These are phyloP conservation scores for Sonneratia caseolaris DNA, from an alignment of 345 rosid species.

Conservation along the genomic window DNA sequence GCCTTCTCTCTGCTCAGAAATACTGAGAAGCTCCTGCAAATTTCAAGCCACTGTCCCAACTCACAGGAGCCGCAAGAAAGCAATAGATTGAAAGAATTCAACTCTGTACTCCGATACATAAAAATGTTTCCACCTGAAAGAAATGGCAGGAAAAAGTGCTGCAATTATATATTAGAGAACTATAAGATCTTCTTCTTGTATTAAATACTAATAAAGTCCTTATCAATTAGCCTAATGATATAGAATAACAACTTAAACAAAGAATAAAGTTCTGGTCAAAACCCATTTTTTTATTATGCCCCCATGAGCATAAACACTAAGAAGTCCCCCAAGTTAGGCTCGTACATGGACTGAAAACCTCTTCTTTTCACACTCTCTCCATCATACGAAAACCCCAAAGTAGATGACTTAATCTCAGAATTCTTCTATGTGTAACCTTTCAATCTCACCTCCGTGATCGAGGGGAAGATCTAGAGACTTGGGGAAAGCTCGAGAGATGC, in stretches of 20 bases:
- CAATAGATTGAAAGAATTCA: background rate
- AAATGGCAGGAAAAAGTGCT: background rate
- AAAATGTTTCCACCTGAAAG: background rate
- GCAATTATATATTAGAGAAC: slow-evolving; percentile 1
- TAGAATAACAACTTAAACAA: background rate
- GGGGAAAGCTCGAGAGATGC: background rate
- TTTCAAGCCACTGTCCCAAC: background rate
- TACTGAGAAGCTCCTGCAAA: background rate
- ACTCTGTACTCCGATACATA: background rate
- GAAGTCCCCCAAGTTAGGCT: background rate
- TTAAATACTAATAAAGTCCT: background rate
- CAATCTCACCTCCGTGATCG: background rate
- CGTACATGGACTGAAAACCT: background rate
- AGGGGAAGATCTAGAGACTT: background rate
- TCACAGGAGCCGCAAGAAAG: background rate
- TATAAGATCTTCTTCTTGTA: background rate
- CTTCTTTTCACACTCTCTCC: background rate
- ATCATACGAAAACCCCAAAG: background rate
- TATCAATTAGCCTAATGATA: background rate
- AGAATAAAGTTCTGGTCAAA: slow-evolving; percentile 5
- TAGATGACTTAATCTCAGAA: background rate
- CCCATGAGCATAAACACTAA: background rate
- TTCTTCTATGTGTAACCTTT: background rate
- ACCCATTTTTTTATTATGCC: background rate
- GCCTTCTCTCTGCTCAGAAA: background rate